Base-by-base conservation (phyloP, 495 filamentous ascomycete genomes). In the Neurospora intermedia region DNA sequence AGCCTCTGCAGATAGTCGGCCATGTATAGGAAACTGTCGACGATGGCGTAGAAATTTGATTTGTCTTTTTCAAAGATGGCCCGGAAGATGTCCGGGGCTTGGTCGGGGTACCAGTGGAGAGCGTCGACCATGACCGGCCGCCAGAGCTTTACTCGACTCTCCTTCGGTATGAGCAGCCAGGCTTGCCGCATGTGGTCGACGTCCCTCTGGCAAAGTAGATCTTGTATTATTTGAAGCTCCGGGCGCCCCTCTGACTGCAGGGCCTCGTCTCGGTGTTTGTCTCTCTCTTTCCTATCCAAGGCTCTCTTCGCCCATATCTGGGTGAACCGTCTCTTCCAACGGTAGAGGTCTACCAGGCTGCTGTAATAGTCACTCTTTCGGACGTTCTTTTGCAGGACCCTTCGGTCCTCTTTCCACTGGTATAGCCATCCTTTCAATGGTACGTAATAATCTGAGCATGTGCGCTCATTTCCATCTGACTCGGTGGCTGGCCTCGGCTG, bases 121-220 rank as follows among this genome's bases (percentile, higher is more conserved):
- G 88, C 78, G 76, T 83, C 84, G 20, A 88, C 79, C 70, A 91
- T 87, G 35, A 89, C 72, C 3, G 82, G 75, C 42, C 82, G 81
- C 90, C 90, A 92, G 43, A 77, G 31, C 27, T 54, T 54, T 69
- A 23, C 18, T 71, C 70, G 38, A 45, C 6, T 16, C 40, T 45
- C 42, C 11, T 31, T 16, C 6, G 54, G 54, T 35, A 62, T 35
- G 54, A 62, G 54, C 54, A 35, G 23, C 54, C 54, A 62, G 27
- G 54, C 27, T 62, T 62, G 54, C 54, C 54, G 54, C 54, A 62
- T 62, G 27, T 62, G 27, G 27, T 35, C 8, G 54, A 62, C 54
- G 35, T 62, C 54, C 54, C 54, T 15, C 54, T 62, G 54, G 54
- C 27, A 62, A 15, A 62, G 54, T 16, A 62, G 54, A 35, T 62